Base-by-base conservation (phyloP, 805 yeast genomes). In the Schwanniomyces yamadae region DNA sequence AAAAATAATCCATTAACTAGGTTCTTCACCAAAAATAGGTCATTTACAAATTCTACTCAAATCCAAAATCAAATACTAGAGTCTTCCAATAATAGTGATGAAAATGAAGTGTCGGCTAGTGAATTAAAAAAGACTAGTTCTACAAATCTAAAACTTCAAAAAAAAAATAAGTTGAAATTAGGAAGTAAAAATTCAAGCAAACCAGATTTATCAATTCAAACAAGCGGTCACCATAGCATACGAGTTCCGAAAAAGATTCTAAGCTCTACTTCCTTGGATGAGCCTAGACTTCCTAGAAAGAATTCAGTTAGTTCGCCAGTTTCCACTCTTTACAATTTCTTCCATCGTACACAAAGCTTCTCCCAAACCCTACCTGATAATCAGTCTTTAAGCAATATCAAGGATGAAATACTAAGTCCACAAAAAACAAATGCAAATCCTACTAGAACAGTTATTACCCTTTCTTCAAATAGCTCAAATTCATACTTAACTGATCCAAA, bases 391-490 rank as follows among this genome's bases (percentile, higher is more conserved):
- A 22, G 18, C 6, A 36, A 29, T 11, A 18, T 38, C n/a, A 47
- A 45, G 28, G 57, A 52, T 11, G 54, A 44, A 6, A 17, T 31
- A 17, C 37, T 37, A 23, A 33, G 17, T 23, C 37, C 29, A 16
- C 45, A 33, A 35, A 28, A 36, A 8, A 24, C 25, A 12, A 34
- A 26, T 30, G 26, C 21, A 27, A 31, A 33, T 19, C 46, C 52
- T n/a, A 35, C 46, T 17, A 40, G 61, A 37, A 46, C 48, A 15
- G 40, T 54, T 3, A 40, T 62, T n/a, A 45, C 54, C 6, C 44
- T 63, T 17, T 61, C 68, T 2, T 62, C 68, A 5, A 60, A 56
- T 37, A 62, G 53, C 37, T 61, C 67, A 21, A 63, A 62, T 40
- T 61, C 67, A 6, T 42, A 37, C 14, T 50, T 63, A 15, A 38